Evolutionary conservation across 805 yeast species (phyloP), one percentile per base, ranked within the genome.

Genomic region (Yueomyces sinensis): DNA sequence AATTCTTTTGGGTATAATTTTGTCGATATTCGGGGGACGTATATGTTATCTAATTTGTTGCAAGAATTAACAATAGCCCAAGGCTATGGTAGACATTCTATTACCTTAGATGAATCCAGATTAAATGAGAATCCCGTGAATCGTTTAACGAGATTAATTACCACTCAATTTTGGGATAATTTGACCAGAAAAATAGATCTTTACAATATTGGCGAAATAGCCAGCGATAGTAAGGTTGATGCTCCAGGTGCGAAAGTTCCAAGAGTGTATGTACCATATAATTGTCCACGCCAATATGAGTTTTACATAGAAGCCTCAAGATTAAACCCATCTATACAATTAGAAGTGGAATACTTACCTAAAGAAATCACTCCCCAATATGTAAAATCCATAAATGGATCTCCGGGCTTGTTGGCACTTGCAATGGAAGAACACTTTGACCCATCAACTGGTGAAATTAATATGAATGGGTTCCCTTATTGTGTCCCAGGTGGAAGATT

Each of bases 401-500:
- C 70, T 41, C 97, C 97, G 0, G 98, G 98, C 0, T 63, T 89
- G 35, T 65, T 89, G 39, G 81, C 94, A 0, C 63, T 89, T 28
- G 94, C 89, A 1, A 71, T 82, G 65, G 68, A 66, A 40, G 68
- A 61, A 32, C 61, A 54, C 17, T 50, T 56, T 30, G 74, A 75
- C 43, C 74, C 79, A 6, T 48, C 60, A 3, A 58, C 68, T 1
- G 71, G 74, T 37, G 70, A 71, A 29, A 52, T 50, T 14, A 63
- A 68, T 13, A 46, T 79, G 32, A 63, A 69, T 28, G 83, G 86
- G 16, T 75, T 70, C 48, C 95, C 94, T 0, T 89, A 89, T 56
- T 81, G 83, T 14, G 97, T 89, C 17, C 98, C 98, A 1, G 98
- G 98, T 14, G 97, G 98, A 17, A 66, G 98, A 42, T 89, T 89